Conservation (phyloP, 2,329 filamentous ascomycete genomes). For the Trichothecium roseum region DNA sequence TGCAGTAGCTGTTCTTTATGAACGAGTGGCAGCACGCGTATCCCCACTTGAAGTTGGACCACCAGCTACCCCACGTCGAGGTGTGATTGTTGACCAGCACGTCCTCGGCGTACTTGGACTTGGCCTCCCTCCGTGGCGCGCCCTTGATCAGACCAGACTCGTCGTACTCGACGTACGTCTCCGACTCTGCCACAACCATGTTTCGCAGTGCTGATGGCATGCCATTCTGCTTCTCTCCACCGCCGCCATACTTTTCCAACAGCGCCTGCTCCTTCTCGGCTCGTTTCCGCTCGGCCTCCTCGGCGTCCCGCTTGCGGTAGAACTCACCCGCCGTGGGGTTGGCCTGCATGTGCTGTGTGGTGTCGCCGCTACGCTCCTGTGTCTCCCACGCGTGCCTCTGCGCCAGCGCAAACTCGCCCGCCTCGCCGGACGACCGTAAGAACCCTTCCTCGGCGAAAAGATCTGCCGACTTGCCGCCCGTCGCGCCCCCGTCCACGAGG, state of each 20-base stretch:
- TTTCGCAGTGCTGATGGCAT: conserved; percentile 54
- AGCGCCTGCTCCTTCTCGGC: conserved; percentile 59
- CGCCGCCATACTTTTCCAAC: conserved; percentile 72
- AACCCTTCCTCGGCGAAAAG: conserved; percentile 91
- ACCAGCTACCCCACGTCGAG: conserved; percentile 94
- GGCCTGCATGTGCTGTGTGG: conserved; percentile 81
- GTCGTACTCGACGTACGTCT: conserved; percentile 89
- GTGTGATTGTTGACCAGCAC: conserved; percentile 84
- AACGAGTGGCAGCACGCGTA: conserved; percentile 91
- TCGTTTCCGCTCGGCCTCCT: conserved; percentile 61
- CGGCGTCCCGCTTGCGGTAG: conserved; percentile 66
- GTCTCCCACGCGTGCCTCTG: conserved; percentile 91
- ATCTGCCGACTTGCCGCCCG: conserved; percentile 67
- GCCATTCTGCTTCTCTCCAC: conserved; percentile 39
- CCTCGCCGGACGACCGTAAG: conserved; percentile 79
- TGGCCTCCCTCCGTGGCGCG: conserved; percentile 62
- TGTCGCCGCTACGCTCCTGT: conserved; percentile 71
- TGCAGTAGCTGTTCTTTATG: conserved; percentile 96
- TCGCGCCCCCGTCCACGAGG: conserved; percentile 78
- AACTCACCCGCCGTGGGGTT: conserved; percentile 92
- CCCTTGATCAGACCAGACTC: conserved; percentile 84
- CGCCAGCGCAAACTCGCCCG: conserved; percentile 82
- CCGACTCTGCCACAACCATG: conserved; percentile 66
- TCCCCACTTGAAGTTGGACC: conserved; percentile 90
- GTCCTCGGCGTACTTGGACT: conserved; percentile 89